phyloP scores from a whole-genome alignment of 2,329 filamentous ascomycete species.

The Fusarium stilboides region DNA sequence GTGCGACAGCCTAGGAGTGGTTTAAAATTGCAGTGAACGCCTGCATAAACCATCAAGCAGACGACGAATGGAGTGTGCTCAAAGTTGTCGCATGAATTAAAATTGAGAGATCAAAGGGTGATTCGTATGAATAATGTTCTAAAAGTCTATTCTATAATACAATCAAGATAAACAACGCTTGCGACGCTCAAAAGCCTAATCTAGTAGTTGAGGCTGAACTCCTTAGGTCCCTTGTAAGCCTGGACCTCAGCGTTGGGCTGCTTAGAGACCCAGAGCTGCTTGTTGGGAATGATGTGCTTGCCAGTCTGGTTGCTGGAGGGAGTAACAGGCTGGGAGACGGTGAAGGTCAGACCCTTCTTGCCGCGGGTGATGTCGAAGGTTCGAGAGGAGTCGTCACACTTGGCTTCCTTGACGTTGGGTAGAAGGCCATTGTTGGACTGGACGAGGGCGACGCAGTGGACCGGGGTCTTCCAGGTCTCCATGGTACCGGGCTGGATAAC shows the following conservation, averaged over 20 bases:
- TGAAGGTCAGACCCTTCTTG: conserved; percentile 47
- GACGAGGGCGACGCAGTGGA: conserved; percentile 45
- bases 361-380: conserved; percentile 48
- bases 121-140: too few species aligned
- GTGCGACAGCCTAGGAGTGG: too few species aligned
- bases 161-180: too few species aligned
- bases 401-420: conserved; percentile 50
- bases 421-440: conserved; percentile 45
- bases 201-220: conserved; percentile 13
- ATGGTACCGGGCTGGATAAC: conserved; percentile 42
- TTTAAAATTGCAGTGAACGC: too few species aligned
- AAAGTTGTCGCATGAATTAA: too few species aligned
- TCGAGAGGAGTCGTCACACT: conserved; percentile 51
- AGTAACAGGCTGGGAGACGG: conserved; percentile 49
- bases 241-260: conserved; percentile 47
- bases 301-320: conserved; percentile 47
- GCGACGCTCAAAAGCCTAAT: too few species aligned
- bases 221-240: conserved; percentile 50
- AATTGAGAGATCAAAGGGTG: too few species aligned
- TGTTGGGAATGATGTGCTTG: conserved; percentile 48
- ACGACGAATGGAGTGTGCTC: too few species aligned
- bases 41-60: too few species aligned
- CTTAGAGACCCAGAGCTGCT: conserved; percentile 10
- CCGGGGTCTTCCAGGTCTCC: conserved; percentile 44
- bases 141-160: too few species aligned